These are phyloP conservation scores for Naganishia cerealis DNA, from an alignment of 1,284 basidiomycete species.

Conservation along the genomic window DNA sequence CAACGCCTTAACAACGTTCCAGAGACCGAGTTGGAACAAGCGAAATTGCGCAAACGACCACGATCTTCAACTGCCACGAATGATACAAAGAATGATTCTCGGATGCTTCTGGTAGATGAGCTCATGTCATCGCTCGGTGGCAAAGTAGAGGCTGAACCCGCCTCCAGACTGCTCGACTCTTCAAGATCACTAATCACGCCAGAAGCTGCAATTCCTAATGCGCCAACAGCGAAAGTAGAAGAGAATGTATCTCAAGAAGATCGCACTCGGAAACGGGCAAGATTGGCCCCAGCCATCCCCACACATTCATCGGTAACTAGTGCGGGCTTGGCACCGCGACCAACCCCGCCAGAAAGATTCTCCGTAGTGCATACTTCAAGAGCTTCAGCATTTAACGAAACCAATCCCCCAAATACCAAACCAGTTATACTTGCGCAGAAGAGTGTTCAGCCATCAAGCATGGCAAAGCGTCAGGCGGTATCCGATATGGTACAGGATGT, in stretches of 20 bases:
- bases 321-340: constrained; percentile 17
- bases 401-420: neutral
- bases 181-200: neutral
- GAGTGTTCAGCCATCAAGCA: constrained; percentile 4
- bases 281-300: constrained; percentile 7
- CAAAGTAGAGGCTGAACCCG: constrained; percentile 8
- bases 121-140: constrained; percentile 18
- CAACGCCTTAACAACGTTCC: constrained; percentile 13
- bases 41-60: constrained; percentile 31
- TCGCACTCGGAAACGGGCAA: constrained; percentile 19
- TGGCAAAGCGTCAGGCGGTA: constrained; percentile 12
- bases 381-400: constrained; percentile 23
- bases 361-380: constrained; percentile 33
- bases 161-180: neutral
- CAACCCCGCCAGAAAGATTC: neutral
- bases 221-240: neutral
- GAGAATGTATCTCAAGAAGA: neutral
- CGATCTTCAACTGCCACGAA: neutral
- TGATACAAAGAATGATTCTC: constrained; percentile 4
- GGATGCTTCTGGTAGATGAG: constrained; percentile 14
- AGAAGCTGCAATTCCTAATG: neutral
- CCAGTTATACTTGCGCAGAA: constrained; percentile 16
- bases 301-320: constrained; percentile 9
- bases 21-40: constrained; percentile 30
- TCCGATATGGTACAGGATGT: constrained; percentile 21